A percentile compares a stretch with the other conserved stretches of the same genome.
Conservation (phyloP, 306 rosid species). For the Ammopiptanthus mongolicus region DNA sequence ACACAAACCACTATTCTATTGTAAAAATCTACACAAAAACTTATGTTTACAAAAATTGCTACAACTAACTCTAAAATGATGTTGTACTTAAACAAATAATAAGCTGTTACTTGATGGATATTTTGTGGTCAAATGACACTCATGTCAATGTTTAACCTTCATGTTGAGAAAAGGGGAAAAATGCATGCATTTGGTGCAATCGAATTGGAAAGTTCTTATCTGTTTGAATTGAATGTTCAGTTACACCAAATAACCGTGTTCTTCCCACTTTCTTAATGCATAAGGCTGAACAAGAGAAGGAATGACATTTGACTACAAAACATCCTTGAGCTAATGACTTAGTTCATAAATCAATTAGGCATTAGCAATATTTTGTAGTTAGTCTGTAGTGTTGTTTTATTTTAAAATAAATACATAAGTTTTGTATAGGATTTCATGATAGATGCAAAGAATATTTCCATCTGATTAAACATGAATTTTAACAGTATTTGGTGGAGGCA, state of each 20-base stretch:
- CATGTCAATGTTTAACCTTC: neutral
- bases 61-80: neutral
- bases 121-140: neutral
- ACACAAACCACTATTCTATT: neutral
- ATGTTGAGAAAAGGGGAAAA: neutral
- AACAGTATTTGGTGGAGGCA: constrained; percentile 85
- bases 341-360: neutral
- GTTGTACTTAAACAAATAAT: neutral
- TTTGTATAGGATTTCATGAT: neutral
- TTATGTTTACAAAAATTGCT: neutral
- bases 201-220: neutral
- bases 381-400: neutral
- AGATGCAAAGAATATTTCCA: neutral
- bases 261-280: neutral
- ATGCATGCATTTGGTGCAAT: neutral
- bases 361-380: neutral
- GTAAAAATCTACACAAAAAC: neutral
- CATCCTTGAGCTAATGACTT: neutral
- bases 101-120: neutral
- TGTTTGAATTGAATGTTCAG: neutral
- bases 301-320: neutral
- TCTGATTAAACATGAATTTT: constrained; percentile 12
- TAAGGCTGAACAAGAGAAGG: neutral
- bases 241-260: neutral
- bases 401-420: neutral